These are phyloP conservation scores for Pyronema domesticum DNA, from an alignment of 495 filamentous ascomycete genomes.

Conservation along the genomic window DNA sequence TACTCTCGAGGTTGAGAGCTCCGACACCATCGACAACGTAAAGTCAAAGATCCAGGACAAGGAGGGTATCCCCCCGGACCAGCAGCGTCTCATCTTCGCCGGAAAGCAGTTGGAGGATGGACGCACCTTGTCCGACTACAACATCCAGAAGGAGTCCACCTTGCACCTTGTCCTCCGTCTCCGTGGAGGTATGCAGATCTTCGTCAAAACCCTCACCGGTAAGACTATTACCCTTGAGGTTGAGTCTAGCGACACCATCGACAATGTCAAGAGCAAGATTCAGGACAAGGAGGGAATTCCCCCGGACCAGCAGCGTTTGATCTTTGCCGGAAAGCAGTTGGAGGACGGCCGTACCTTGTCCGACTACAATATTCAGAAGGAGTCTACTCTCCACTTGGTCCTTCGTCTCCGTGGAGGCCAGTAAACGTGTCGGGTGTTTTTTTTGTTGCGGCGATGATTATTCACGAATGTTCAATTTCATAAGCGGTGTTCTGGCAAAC, in stretches of 20 bases:
- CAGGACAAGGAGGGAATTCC: slow-evolving; percentile 60
- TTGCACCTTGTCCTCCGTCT: slow-evolving; percentile 91
- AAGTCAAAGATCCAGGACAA: slow-evolving; percentile 73
- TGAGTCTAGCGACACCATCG: slow-evolving; percentile 97
- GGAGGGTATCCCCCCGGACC: slow-evolving; percentile 61
- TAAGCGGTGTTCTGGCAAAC: too few relatives aligned
- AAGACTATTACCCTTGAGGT: slow-evolving; percentile 99
- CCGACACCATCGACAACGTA: slow-evolving; percentile 99
- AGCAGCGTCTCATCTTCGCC: slow-evolving; percentile 31
- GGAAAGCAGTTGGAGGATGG: slow-evolving; percentile 45
- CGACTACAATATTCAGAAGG: slow-evolving; percentile 99
- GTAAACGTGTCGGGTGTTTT: too few relatives aligned
- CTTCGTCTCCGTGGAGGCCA: slow-evolving; percentile 83
- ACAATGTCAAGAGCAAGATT: slow-evolving; percentile 96
- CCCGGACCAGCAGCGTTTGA: slow-evolving; percentile 45
- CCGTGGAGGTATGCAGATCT: slow-evolving; percentile 99
- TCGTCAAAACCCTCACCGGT: slow-evolving; percentile 99
- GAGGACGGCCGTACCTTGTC: slow-evolving; percentile 72
- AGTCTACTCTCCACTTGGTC: slow-evolving; percentile 88
- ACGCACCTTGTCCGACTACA: slow-evolving; percentile 92
- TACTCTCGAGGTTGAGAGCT: slow-evolving; percentile 99
- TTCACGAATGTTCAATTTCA: too few relatives aligned
- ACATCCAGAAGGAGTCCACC: slow-evolving; percentile 97
- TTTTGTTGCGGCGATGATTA: too few relatives aligned
- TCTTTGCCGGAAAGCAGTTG: slow-evolving; percentile 28